Evolutionary conservation across 2,329 filamentous ascomycete species (phyloP).

Genomic region (Botrytis fabae): DNA sequence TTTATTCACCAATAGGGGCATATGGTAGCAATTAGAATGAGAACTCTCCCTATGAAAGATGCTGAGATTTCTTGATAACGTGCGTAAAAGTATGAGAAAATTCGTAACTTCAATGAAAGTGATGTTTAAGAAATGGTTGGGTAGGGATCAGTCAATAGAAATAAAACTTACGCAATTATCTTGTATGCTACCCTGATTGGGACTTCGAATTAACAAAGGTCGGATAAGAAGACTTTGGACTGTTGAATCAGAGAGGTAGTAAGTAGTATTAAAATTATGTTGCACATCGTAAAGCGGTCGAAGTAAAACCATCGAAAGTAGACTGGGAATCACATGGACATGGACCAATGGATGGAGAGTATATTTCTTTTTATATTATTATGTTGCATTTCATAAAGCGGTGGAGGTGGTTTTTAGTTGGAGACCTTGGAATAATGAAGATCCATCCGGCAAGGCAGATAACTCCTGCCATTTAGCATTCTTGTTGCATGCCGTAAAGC

Average conservation of each 20-base stretch:
- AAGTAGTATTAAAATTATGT: not conserved
- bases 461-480: no score
- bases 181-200: accelerated
- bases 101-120: no score
- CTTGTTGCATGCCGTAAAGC: not conserved
- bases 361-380: not conserved
- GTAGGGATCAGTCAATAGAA: not conserved
- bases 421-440: not conserved
- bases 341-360: not conserved
- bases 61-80: accelerated
- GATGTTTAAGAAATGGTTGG: accelerated
- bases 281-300: not conserved
- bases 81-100: not conserved
- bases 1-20: not conserved
- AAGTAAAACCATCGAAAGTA: not conserved
- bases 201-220: not conserved
- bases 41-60: no score
- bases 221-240: accelerated
- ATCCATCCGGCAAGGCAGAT: accelerated
- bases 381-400: conserved; percentile 6
- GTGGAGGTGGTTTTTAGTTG: not conserved
- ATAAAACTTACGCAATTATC: not conserved
- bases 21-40: not conserved
- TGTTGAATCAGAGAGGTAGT: not conserved
- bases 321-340: not conserved